A percentile compares a stretch with the other conserved stretches of the same genome.
Conservation (phyloP, 148 eudicot genomes). For the Salicornia ramosissima region DNA sequence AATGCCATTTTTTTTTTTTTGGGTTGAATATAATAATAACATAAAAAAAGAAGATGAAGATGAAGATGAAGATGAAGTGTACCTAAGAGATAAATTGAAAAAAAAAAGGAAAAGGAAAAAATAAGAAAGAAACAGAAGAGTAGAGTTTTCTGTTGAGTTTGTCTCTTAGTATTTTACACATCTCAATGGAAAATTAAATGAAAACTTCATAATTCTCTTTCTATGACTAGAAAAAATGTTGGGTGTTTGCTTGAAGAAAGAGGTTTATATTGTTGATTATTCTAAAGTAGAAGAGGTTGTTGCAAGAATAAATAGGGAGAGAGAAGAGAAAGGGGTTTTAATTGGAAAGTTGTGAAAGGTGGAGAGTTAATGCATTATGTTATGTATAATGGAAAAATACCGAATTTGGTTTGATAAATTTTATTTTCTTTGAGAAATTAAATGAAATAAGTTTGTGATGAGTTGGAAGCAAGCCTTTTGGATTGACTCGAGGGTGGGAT, state of each 20-base stretch:
- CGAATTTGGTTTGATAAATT: conserved; percentile 28
- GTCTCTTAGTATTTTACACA: conserved; percentile 22
- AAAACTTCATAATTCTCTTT: neutral
- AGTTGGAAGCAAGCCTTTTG: conserved; percentile 26
- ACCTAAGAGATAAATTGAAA: conserved; percentile 16
- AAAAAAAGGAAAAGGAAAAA: neutral
- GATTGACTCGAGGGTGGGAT: conserved; percentile 43
- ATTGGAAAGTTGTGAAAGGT: conserved; percentile 18
- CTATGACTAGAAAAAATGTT: neutral
- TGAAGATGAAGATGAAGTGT: neutral
- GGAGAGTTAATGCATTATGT: conserved; percentile 49
- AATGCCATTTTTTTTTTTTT: too few species aligned
- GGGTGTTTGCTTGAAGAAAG: conserved; percentile 35
- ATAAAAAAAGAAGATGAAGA: neutral
- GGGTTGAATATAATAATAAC: too few species aligned
- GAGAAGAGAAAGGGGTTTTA: conserved; percentile 23
- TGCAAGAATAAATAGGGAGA: conserved; percentile 62
- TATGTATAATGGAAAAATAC: conserved; percentile 4
- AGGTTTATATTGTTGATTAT: conserved; percentile 34
- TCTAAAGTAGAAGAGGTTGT: conserved; percentile 50
- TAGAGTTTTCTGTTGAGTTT: conserved; percentile 21
- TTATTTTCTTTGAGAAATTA: neutral
- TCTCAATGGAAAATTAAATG: conserved; percentile 18
- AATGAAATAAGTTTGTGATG: neutral
- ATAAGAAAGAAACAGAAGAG: neutral